phyloP scores from a whole-genome alignment of 805 yeast species.

The Kazachstania martiniae region DNA sequence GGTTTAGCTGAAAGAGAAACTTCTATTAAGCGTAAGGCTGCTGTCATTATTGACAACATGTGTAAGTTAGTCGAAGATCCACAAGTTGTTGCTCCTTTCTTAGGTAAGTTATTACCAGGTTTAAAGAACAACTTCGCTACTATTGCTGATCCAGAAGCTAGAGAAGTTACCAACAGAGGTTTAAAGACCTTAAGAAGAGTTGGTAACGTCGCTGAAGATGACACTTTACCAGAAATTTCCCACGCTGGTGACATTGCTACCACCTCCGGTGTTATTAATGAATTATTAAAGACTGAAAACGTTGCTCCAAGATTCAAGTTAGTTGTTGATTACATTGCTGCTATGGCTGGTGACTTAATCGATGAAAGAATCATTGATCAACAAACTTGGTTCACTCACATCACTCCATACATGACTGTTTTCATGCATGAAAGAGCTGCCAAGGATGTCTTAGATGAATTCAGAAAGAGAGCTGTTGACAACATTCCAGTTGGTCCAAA shows the following conservation, averaged over 20 bases:
- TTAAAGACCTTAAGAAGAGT: constrained; percentile 96
- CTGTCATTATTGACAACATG: constrained; percentile 99
- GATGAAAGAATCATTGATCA: constrained; percentile 96
- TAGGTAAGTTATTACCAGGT: constrained; percentile 91
- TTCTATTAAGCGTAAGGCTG: constrained; percentile 98
- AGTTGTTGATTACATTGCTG: constrained; percentile 77
- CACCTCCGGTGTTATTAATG: constrained; percentile 71
- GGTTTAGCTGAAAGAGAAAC: constrained; percentile 99
- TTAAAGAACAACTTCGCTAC: constrained; percentile 86
- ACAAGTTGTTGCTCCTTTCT: constrained; percentile 99
- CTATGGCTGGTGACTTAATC: constrained; percentile 97
- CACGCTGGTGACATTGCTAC: constrained; percentile 95
- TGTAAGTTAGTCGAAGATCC: constrained; percentile 99
- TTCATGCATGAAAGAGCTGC: constrained; percentile 91
- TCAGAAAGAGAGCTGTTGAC: constrained; percentile 92
- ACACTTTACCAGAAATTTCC: constrained; percentile 90
- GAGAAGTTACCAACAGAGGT: constrained; percentile 96
- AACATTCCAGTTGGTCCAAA: constrained; percentile 95
- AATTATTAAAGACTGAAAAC: constrained; percentile 57
- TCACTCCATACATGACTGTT: constrained; percentile 91
- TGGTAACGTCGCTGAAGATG: constrained; percentile 90
- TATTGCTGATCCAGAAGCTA: constrained; percentile 99
- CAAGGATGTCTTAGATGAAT: constrained; percentile 81
- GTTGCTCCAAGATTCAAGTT: constrained; percentile 68
- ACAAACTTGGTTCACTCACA: constrained; percentile 77